Conservation (phyloP, 176 grass and related monocot species). For the Juncus effusus region DNA sequence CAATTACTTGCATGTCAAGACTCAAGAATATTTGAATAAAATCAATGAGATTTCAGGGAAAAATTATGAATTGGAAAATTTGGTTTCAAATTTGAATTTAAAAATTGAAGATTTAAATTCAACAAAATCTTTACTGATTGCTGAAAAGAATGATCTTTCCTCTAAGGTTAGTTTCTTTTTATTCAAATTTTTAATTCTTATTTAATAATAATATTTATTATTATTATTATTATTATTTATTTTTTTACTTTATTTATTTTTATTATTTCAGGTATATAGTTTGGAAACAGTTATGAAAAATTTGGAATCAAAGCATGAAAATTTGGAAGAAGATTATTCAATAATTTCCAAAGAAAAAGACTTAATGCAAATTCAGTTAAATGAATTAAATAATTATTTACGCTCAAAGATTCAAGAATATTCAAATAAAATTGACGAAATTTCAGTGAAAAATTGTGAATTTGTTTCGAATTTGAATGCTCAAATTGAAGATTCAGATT, state of each 20-base stretch:
- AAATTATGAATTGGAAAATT: conserved; percentile 14
- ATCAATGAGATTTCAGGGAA: conserved; percentile 16
- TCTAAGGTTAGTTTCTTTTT: conserved; percentile 13
- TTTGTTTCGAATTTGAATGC: conserved; percentile 58
- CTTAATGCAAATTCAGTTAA: neutral
- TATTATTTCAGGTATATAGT: conserved; percentile 25
- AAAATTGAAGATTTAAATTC: conserved; percentile 12
- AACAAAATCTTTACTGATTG: conserved; percentile 10
- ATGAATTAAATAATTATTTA: neutral
- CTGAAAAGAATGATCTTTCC: conserved; percentile 27
- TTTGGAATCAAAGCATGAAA: conserved; percentile 14
- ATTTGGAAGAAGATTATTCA: conserved; percentile 19
- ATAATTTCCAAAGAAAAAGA: conserved; percentile 16
- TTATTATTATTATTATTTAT: no score
- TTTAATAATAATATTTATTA: no score
- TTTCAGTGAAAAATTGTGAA: conserved; percentile 53
- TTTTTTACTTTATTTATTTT: conserved; percentile 1
- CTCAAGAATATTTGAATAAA: neutral
- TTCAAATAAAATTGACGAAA: conserved; percentile 35
- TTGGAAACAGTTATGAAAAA: conserved; percentile 14
- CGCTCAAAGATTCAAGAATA: conserved; percentile 14
- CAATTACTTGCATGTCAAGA: neutral
- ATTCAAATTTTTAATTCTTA: conserved; percentile 7
- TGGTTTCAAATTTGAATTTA: conserved; percentile 18
- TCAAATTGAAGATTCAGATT: conserved; percentile 53